Evolutionary conservation across 495 filamentous ascomycete genomes (phyloP).

Genomic region (Hamigera avellanea): DNA sequence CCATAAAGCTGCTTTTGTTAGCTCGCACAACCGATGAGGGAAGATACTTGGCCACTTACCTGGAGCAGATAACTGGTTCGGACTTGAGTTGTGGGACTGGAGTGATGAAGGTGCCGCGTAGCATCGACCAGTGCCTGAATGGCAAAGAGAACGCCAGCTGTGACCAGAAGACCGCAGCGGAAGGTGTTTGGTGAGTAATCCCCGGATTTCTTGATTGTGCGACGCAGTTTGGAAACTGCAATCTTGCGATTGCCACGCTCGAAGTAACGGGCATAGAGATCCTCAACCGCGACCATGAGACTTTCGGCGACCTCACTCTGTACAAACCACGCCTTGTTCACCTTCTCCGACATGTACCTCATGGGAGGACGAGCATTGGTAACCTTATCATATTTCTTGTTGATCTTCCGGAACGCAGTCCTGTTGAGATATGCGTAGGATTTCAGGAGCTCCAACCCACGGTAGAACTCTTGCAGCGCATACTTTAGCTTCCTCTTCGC

Average conservation of each 20-base stretch:
- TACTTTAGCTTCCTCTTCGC: slow-evolving; percentile 87
- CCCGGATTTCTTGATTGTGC: slow-evolving; percentile 44
- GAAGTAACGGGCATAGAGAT: slow-evolving; percentile 87
- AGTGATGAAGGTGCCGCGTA: slow-evolving; percentile 35
- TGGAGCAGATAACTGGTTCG: slow-evolving; percentile 68
- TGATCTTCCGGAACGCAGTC: slow-evolving; percentile 92
- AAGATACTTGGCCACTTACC: slow-evolving; percentile 24
- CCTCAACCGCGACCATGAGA: slow-evolving; percentile 67
- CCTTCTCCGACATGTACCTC: slow-evolving; percentile 83
- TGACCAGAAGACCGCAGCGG: slow-evolving; percentile 68
- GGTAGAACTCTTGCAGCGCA: slow-evolving; percentile 85
- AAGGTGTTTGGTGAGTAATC: slow-evolving; percentile 68
- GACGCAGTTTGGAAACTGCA: slow-evolving; percentile 72
- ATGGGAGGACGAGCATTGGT: slow-evolving; percentile 63
- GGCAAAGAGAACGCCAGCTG: slow-evolving; percentile 58
- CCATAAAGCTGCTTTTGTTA: slow-evolving; percentile 57
- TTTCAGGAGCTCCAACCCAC: slow-evolving; percentile 82
- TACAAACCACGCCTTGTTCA: slow-evolving; percentile 84
- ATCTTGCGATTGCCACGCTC: slow-evolving; percentile 85
- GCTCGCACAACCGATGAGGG: slow-evolving; percentile 2
- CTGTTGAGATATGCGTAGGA: slow-evolving; percentile 80
- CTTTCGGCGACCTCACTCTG: slow-evolving; percentile 70
- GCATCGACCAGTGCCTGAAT: slow-evolving; percentile 66
- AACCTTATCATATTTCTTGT: slow-evolving; percentile 96
- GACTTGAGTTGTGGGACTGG: slow-evolving; percentile 31